Base-by-base conservation (phyloP, 2,329 filamentous ascomycete species). In the Aspergillus quadrilineatus region DNA sequence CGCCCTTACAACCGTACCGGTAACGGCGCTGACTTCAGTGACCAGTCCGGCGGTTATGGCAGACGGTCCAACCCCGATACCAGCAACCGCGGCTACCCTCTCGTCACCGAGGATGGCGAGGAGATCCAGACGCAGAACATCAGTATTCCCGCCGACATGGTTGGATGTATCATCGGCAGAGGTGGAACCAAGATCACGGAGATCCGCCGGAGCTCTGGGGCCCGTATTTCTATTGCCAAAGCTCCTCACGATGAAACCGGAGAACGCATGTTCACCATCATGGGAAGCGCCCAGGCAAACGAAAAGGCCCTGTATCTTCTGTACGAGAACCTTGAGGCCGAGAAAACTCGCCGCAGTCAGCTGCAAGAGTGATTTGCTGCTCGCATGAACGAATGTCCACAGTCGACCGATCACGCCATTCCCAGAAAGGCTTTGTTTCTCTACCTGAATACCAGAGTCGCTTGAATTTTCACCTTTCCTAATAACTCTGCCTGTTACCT, bases 241-340 rank as follows among this genome's bases (percentile, higher is more conserved):
- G 87, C 92, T 46, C 91, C 94, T 55, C 94, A 99, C 70, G 94
- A 99, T 67, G 94, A 97, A 66, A 95, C 91, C 59, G 94, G 94
- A 64, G 94, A 99, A 83, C 88, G 94, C 69, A 99, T 99, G 94
- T 99, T 99, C 80, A 99, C 94, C 70, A 99, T 99, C 73, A 97
- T 96, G 84, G 94, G 94, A 65, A 95, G 90, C 59, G 88, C 90
- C 59, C 89, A 88, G 77, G 91, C 92, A 63, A 99, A 99, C 69
- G 94, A 99, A 78, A 93, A 92, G 66, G 94, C 94, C 4, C 82
- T 99, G 29, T 97, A 96, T 77, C 86, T 99, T 53, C 82, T 99
- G 62, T 99, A 99, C 74, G 94, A 99, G 82, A 99, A 99, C 77
- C 85, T 99, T 50, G 94, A 99, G 80, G 93, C 92, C 14, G 94